Base-by-base conservation (phyloP, 2,329 filamentous ascomycete genomes). In the Pezicula radicicola region DNA sequence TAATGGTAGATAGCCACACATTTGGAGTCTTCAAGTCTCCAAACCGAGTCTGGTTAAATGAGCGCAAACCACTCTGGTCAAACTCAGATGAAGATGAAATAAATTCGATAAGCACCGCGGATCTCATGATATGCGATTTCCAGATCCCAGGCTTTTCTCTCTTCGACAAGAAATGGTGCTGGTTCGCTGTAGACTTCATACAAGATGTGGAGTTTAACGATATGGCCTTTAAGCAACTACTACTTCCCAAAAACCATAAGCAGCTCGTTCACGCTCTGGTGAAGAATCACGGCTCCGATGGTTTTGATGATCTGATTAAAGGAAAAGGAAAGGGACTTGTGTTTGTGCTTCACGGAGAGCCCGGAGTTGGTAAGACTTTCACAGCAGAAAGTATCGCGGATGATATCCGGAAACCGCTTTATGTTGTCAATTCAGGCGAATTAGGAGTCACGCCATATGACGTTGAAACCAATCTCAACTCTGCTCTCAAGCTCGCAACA, bases 321-420 rank as follows among this genome's bases (percentile, higher is more conserved):
- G 89, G 89, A 63, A 95, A 94, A 67, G 90, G 90, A 55, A 89
- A 88, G 61, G 90, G 91, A 0, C 81, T 95, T n/a, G 89, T 94
- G 35, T 74, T 77, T 39, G 87, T 94, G 1, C 78, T 94, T 1
- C 89, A 93, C 60, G 89, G 89, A 3, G 87, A 88, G 1, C 89
- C 90, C 0, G 90, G 90, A 10, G 91, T 89, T 0, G 90, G 90
- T 40, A 94, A 94, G 71, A 94, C 89, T 0, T 75, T 94, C 7
- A 94, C 90, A 0, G 90, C 88, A 1, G 89, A 94, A 65, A 87
- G 86, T 10, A 91, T 70, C 4, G 64, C 67, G 0, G 60, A 59
- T 5, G 63, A 62, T 19, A 63, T 66, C 7, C 49, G 50, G 15
- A 52, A 64, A 0, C 67, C 66, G 1, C 47, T 70, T 4, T 65